A percentile compares a stretch with the other conserved stretches of the same genome.
Evolutionary conservation across 345 rosid species (phyloP).

Genomic region (Psidium friedrichsthalianum): DNA sequence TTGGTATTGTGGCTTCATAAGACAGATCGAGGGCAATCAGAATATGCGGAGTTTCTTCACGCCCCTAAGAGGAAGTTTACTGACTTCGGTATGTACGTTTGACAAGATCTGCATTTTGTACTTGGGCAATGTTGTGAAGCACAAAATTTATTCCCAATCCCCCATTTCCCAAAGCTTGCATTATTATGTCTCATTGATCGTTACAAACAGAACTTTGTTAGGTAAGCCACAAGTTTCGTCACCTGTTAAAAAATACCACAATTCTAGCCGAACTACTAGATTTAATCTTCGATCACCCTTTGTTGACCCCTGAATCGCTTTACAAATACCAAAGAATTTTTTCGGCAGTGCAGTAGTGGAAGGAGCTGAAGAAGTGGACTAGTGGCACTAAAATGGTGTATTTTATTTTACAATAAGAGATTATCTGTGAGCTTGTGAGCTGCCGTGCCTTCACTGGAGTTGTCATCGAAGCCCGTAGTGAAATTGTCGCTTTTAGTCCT

Average conservation of each 20-base stretch:
- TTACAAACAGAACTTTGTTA: background rate
- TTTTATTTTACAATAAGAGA: background rate
- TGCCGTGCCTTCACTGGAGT: background rate
- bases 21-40: conserved; percentile 55
- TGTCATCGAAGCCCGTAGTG: background rate
- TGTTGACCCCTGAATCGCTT: background rate
- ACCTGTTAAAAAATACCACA: background rate
- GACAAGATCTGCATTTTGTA: background rate
- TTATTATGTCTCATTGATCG: background rate
- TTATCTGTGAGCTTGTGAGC: background rate
- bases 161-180: too few relatives aligned
- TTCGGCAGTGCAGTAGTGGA: background rate
- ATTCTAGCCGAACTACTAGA: background rate
- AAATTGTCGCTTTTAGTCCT: background rate
- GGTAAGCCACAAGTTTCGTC: background rate
- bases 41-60: conserved; percentile 96
- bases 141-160: background rate
- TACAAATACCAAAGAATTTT: background rate
- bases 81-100: conserved; percentile 62
- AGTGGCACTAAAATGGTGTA: background rate
- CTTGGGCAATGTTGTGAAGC: background rate
- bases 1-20: conserved; percentile 94
- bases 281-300: background rate
- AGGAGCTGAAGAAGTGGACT: background rate
- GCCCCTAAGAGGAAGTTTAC: conserved; percentile 65